Conservation (phyloP, 306 rosid genomes). For the Abrus precatorius region DNA sequence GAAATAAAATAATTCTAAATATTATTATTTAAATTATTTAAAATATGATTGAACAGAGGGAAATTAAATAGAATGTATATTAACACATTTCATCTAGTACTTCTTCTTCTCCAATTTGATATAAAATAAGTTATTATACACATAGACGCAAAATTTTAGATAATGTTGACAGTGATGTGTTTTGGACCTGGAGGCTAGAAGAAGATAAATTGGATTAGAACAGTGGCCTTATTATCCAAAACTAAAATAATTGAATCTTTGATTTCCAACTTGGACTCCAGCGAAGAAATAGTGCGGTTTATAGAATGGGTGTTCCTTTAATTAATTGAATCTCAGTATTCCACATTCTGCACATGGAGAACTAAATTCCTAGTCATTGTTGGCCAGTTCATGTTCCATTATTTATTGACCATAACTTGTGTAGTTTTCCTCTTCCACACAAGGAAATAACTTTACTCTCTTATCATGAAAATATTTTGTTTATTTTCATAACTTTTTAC, state of each 20-base stretch:
- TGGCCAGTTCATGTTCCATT: too few relatives aligned
- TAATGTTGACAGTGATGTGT: background rate
- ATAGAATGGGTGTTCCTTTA: background rate
- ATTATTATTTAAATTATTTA: too few relatives aligned
- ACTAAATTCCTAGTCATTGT: too few relatives aligned
- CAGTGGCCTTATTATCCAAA: conserved; percentile 9
- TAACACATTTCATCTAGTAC: too few relatives aligned
- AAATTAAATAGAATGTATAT: too few relatives aligned
- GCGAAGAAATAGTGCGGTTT: conserved; percentile 16
- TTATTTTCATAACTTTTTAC: too few relatives aligned
- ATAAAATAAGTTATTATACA: background rate
- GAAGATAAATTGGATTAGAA: conserved; percentile 32
- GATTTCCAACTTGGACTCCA: conserved; percentile 37
- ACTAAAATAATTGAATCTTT: background rate
- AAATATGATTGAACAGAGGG: too few relatives aligned
- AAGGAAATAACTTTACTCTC: too few relatives aligned
- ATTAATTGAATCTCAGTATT: background rate
- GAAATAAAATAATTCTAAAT: background rate
- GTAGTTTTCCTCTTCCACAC: too few relatives aligned
- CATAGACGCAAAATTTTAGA: conserved; percentile 2
- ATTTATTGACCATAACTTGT: too few relatives aligned
- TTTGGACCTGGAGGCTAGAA: background rate
- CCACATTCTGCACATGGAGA: background rate
- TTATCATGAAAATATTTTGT: too few relatives aligned
- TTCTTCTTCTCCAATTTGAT: background rate